Evolutionary conservation across 2,329 filamentous ascomycete species (phyloP).

Genomic region (Dactylellina cionopaga): DNA sequence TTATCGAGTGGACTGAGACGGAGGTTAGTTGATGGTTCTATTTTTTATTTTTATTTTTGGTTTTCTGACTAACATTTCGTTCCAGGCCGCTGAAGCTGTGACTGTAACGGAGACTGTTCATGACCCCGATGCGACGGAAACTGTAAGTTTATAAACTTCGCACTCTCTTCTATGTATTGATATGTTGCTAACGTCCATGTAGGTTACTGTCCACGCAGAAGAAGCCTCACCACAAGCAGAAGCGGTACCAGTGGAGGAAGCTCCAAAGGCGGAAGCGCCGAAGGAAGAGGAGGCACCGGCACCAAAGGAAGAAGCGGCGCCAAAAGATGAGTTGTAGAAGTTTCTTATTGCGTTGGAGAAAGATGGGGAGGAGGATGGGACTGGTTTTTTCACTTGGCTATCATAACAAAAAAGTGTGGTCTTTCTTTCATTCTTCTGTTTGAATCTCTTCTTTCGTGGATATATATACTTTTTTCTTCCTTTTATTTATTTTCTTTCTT

Average conservation of each 20-base stretch:
- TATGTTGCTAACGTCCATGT: slow-evolving; percentile 7
- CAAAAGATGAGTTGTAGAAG: slow-evolving; percentile 27
- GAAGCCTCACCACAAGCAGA: no score
- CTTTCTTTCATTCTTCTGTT: slow-evolving; percentile 3
- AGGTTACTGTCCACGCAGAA: slow-evolving; percentile 17
- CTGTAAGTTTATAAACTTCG: no score
- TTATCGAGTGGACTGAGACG: slow-evolving; percentile 19
- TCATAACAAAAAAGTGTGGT: slow-evolving; percentile 11
- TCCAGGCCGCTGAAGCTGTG: background rate
- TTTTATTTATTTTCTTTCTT: no score
- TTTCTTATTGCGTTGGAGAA: background rate
- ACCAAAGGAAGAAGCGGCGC: background rate
- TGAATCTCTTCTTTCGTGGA: slow-evolving; percentile 22
- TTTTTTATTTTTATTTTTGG: background rate
- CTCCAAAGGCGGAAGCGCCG: background rate
- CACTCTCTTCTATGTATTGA: no score
- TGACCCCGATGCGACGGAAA: slow-evolving; percentile 15
- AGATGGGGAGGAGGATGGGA: no score
- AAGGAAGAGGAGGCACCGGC: background rate
- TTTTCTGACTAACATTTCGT: no score
- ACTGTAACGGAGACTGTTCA: slow-evolving; percentile 26
- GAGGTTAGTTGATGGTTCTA: slow-evolving; percentile 21
- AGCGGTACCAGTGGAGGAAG: background rate
- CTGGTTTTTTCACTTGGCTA: slow-evolving; percentile 6
- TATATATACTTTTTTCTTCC: slow-evolving; percentile 21